Conservation (phyloP, 1,284 basidiomycete species). For the Kwoniella shivajii region DNA sequence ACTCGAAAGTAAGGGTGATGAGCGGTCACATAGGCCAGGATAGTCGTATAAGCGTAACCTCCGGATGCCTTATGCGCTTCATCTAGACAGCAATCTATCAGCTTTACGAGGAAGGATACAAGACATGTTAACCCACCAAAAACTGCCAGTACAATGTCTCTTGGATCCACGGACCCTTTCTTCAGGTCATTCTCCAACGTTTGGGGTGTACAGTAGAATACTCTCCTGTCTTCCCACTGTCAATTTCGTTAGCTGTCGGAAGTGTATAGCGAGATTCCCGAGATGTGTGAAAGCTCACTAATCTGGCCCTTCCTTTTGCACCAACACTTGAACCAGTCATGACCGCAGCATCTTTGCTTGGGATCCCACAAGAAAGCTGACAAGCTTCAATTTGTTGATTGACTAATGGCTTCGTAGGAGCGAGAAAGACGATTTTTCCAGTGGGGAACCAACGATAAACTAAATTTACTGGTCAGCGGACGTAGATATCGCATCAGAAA, state of each 20-base stretch:
- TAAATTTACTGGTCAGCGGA: conserved; percentile 44
- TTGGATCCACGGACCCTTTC: conserved; percentile 71
- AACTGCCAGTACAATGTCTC: conserved; percentile 69
- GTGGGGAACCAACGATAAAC: conserved; percentile 92
- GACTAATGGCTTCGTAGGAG: conserved; percentile 93
- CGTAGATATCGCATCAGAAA: not conserved
- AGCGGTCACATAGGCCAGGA: conserved; percentile 86
- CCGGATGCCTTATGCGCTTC: conserved; percentile 96
- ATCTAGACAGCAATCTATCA: conserved; percentile 59
- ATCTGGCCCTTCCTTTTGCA: conserved; percentile 58
- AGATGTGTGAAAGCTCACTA: conserved; percentile 59
- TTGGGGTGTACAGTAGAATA: conserved; percentile 98
- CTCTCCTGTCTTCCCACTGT: conserved; percentile 66
- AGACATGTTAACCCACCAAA: conserved; percentile 60
- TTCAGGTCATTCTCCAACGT: conserved; percentile 87
- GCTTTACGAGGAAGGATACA: conserved; percentile 4
- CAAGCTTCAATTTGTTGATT: conserved; percentile 93
- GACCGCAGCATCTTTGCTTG: conserved; percentile 80
- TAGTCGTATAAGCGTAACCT: conserved; percentile 88
- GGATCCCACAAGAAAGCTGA: conserved; percentile 91
- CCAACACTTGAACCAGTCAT: conserved; percentile 70
- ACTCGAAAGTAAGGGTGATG: conserved; percentile 93
- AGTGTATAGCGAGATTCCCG: not conserved
- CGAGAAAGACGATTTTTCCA: conserved; percentile 92
- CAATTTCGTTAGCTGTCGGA: conserved; percentile 17